phyloP scores from a whole-genome alignment of 1,284 basidiomycete species.

The Peniophora sp. region DNA sequence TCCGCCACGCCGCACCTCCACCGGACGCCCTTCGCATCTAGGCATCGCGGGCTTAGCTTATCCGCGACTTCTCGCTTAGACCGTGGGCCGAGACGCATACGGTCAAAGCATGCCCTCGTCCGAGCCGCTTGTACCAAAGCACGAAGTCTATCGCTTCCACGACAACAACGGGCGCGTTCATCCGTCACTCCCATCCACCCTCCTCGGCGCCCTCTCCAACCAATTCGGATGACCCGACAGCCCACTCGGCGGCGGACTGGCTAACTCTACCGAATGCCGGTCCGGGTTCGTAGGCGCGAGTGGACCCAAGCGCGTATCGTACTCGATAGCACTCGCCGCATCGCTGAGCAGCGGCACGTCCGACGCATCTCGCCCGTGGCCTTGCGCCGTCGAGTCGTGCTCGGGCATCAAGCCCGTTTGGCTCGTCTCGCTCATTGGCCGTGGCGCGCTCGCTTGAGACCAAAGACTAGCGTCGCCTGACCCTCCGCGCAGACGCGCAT shows the following conservation, averaged over 20 bases:
- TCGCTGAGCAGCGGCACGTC: constrained; percentile 13
- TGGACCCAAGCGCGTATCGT: constrained; percentile 6
- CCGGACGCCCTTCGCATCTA: too few relatives aligned
- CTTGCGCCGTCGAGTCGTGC: not conserved
- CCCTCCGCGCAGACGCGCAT: not conserved
- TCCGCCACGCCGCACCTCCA: too few relatives aligned
- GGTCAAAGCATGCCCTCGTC: too few relatives aligned
- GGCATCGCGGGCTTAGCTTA: too few relatives aligned
- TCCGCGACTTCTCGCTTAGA: too few relatives aligned
- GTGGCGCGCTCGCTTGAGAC: too few relatives aligned
- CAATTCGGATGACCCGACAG: constrained; percentile 3
- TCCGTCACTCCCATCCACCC: too few relatives aligned
- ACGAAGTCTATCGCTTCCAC: too few relatives aligned
- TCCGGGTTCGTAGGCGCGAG: constrained; percentile 19
- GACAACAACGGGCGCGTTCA: too few relatives aligned
- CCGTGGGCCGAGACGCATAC: too few relatives aligned
- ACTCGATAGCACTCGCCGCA: constrained; percentile 5
- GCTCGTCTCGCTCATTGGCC: too few relatives aligned
- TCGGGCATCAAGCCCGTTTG: not conserved
- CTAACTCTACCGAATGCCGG: constrained; percentile 13
- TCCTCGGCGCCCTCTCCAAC: constrained; percentile 5
- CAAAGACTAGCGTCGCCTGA: not conserved
- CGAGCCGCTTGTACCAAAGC: too few relatives aligned
- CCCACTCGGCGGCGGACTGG: constrained; percentile 9
- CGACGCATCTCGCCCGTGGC: not conserved